phyloP scores from a whole-genome alignment of 2,329 filamentous ascomycete species.

The Ophiognomonia clavigignenti-juglandacearum region DNA sequence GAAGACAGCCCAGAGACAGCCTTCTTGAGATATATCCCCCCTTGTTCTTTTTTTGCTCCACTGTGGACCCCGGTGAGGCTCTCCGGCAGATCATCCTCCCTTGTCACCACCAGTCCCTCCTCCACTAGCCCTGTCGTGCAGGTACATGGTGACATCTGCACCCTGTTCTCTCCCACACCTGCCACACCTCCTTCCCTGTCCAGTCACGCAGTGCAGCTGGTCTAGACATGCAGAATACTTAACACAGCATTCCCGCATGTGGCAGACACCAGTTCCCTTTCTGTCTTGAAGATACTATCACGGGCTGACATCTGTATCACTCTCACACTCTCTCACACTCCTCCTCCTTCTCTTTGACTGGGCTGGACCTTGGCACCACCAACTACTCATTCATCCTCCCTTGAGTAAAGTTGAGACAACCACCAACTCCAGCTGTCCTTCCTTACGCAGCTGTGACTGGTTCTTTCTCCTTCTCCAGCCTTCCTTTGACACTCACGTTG shows the following conservation, averaged over 20 bases:
- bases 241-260: slow-evolving; percentile 14
- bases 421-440: slow-evolving; percentile 23
- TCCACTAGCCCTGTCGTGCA: background rate
- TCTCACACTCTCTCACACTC: background rate
- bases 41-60: slow-evolving; percentile 1
- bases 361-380: slow-evolving; percentile 2
- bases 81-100: slow-evolving; percentile 13
- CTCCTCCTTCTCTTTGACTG: background rate
- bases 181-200: background rate
- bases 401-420: background rate
- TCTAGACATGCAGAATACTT: slow-evolving; percentile 13
- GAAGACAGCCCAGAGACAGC: background rate
- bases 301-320: background rate
- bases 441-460: slow-evolving; percentile 24
- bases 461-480: slow-evolving; percentile 12
- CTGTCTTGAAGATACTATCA: background rate
- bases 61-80: slow-evolving; percentile 3
- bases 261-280: slow-evolving; percentile 7
- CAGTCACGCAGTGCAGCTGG: slow-evolving; percentile 4
- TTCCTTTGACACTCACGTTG: slow-evolving; percentile 9
- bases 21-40: slow-evolving; percentile 6
- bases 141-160: background rate
- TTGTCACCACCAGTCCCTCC: slow-evolving; percentile 1
- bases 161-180: background rate
- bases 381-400: slow-evolving; percentile 7